These are phyloP conservation scores for Rubia occidens DNA, from an alignment of 305 asterid genomes.

Conservation along the genomic window DNA sequence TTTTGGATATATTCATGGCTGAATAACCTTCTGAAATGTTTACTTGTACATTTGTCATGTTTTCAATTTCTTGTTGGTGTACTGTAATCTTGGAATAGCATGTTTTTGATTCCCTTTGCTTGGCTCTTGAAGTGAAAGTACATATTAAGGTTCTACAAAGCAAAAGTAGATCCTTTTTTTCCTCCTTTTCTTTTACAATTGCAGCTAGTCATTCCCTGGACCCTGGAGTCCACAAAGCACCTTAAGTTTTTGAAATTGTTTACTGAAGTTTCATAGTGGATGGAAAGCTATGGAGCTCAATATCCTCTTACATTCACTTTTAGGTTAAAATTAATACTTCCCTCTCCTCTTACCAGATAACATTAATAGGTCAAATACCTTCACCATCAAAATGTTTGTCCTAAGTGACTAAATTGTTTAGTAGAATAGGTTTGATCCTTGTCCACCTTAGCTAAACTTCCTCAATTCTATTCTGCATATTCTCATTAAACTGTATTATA, in stretches of 20 bases:
- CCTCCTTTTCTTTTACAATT: background rate
- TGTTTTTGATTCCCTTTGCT: no score
- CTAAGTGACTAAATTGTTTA: background rate
- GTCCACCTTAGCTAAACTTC: background rate
- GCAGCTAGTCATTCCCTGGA: background rate
- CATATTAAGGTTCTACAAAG: background rate
- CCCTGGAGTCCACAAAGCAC: background rate
- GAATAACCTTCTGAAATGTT: background rate
- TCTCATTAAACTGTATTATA: background rate
- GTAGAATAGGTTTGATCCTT: background rate
- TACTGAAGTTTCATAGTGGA: background rate
- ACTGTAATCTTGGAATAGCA: background rate
- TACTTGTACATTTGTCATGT: background rate
- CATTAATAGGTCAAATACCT: no score
- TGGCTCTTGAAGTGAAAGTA: constrained; percentile 1
- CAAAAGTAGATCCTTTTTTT: background rate
- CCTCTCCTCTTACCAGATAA: no score
- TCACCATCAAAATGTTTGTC: no score
- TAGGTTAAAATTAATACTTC: background rate
- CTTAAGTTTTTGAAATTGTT: background rate
- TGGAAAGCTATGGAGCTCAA: background rate
- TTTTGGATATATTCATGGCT: background rate
- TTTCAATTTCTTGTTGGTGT: background rate
- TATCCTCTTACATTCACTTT: background rate
- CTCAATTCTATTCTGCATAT: background rate